These are phyloP conservation scores for Camillea tinctor DNA, from an alignment of 2,329 filamentous ascomycete species.

Conservation along the genomic window DNA sequence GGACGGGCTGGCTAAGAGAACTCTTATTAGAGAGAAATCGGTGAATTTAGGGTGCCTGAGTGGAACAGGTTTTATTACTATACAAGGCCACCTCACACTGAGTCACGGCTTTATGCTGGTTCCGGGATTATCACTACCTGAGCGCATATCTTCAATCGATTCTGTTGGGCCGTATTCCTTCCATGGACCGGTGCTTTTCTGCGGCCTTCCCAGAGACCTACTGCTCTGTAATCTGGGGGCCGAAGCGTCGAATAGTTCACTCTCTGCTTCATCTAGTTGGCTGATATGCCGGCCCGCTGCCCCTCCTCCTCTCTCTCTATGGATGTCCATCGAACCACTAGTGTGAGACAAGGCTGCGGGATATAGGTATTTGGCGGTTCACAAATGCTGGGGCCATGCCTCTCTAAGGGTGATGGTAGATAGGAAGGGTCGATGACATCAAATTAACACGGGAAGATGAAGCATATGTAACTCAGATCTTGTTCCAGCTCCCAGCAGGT, in stretches of 20 bases:
- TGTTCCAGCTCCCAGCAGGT: background rate
- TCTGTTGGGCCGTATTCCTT: background rate
- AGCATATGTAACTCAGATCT: background rate
- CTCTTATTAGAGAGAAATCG: background rate
- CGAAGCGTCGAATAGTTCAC: background rate
- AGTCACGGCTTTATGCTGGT: slow-evolving; percentile 8
- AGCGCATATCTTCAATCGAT: background rate
- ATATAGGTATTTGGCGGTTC: slow-evolving; percentile 5
- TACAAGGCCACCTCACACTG: slow-evolving; percentile 14
- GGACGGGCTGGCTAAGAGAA: background rate
- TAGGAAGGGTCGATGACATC: slow-evolving; percentile 17
- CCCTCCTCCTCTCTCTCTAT: background rate
- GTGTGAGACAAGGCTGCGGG: background rate
- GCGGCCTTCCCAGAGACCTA: background rate
- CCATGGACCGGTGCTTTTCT: background rate
- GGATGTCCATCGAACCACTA: background rate
- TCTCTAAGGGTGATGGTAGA: slow-evolving; percentile 3
- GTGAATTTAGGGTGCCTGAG: slow-evolving; percentile 5
- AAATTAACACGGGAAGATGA: slow-evolving; percentile 8
- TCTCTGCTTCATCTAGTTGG: background rate
- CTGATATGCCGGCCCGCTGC: background rate
- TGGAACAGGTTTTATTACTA: slow-evolving; percentile 6
- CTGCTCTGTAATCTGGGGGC: background rate
- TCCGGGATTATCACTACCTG: background rate
- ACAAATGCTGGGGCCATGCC: background rate